phyloP scores from a whole-genome alignment of 345 rosid genomes.

The Salix arbutifolia region DNA sequence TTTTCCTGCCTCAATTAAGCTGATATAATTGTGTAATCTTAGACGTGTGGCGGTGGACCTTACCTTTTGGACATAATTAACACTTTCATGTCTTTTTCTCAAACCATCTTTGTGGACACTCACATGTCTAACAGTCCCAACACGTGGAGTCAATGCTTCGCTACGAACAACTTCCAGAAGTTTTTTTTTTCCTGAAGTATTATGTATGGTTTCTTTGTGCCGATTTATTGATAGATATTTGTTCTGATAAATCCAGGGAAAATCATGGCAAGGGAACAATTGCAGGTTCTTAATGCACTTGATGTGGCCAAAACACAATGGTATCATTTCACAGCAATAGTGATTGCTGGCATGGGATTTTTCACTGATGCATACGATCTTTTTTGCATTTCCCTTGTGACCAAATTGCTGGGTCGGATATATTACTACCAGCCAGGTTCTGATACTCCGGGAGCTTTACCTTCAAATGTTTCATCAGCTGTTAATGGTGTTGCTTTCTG shows the following conservation, averaged over 20 bases:
- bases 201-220: background rate
- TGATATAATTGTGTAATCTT: background rate
- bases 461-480: conserved; percentile 51
- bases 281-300: conserved; percentile 51
- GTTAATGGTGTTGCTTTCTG: conserved; percentile 73
- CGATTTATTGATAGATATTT: background rate
- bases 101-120: background rate
- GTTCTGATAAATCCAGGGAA: background rate
- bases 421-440: conserved; percentile 52
- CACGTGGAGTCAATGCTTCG: background rate
- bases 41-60: background rate
- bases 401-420: conserved; percentile 67
- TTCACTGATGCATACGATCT: conserved; percentile 82
- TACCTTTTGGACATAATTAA: background rate
- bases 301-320: conserved; percentile 55
- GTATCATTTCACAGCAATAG: conserved; percentile 57
- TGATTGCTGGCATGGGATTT: conserved; percentile 83
- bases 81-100: background rate
- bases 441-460: conserved; percentile 49
- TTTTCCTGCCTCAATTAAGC: background rate
- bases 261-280: conserved; percentile 41
- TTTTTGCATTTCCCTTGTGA: conserved; percentile 67
- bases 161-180: background rate
- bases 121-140: background rate
- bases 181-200: background rate